A percentile compares a stretch with the other conserved stretches of the same genome.
Evolutionary conservation across 805 yeast species (phyloP).

Genomic region (Saturnispora halmiae): DNA sequence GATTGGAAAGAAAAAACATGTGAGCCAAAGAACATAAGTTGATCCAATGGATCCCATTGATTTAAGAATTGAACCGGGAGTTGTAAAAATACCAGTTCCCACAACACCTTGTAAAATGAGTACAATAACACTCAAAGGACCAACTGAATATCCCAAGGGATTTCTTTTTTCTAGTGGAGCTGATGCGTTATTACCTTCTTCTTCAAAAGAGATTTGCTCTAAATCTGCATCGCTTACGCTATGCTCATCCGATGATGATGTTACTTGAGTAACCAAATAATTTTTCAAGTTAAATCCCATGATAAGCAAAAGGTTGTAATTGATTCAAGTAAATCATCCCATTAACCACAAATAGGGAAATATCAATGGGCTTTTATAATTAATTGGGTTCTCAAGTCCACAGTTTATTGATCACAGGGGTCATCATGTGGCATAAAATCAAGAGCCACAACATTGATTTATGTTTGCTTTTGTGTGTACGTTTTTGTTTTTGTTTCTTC

Average conservation of each 20-base stretch:
- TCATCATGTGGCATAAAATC: too few relatives aligned
- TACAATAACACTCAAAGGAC: constrained; percentile 40
- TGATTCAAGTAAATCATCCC: too few relatives aligned
- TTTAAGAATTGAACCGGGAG: constrained; percentile 52
- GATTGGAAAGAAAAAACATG: constrained; percentile 33
- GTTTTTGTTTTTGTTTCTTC: too few relatives aligned
- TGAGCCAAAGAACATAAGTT: constrained; percentile 35
- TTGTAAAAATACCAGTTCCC: constrained; percentile 71
- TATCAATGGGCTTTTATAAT: too few relatives aligned
- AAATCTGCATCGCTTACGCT: background rate
- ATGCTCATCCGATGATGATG: background rate
- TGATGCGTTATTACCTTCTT: constrained; percentile 27
- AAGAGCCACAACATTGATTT: too few relatives aligned
- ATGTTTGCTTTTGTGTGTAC: too few relatives aligned
- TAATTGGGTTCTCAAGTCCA: too few relatives aligned
- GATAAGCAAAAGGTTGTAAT: too few relatives aligned
- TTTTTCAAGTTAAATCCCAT: background rate
- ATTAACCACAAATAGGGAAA: too few relatives aligned
- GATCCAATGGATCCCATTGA: constrained; percentile 38
- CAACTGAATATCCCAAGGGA: constrained; percentile 31
- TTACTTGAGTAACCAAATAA: background rate
- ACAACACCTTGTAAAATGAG: constrained; percentile 59
- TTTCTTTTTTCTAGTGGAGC: constrained; percentile 32
- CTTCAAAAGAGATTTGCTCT: background rate
- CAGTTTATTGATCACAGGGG: too few relatives aligned